Base-by-base conservation (phyloP, 2,329 filamentous ascomycete species). In the Neopestalotiopsis clavispora region DNA sequence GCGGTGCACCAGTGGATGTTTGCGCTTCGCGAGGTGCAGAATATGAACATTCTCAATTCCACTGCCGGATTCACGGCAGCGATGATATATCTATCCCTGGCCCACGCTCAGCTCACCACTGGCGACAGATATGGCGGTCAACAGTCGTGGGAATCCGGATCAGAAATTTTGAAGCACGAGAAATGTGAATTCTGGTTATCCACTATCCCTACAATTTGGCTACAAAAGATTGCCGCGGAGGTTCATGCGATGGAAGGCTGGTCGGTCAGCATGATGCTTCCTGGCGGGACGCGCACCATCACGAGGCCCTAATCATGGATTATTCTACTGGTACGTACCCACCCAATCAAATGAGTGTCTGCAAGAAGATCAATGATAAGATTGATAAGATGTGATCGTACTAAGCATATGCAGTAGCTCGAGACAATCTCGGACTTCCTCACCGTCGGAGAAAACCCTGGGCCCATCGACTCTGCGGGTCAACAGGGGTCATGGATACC, bases 211-310 rank as follows among this genome's bases (percentile, higher is more conserved):
- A 80, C 76, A 0, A 65, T 65, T 0, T 80, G 78, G 78, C 32
- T 80, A 10, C 70, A 68, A 1, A 73, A 71, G 64, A 72, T 80
- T 49, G 75, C 73, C 10, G 67, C 62, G 0, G 72, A 72, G 7
- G 74, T 78, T 2, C 72, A 78, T 30, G 64, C 56, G 32, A 32
- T 60, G 0, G 72, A 75, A 28, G 75, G 75, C 0, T 80, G 78
- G 78, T 72, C 74, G 0, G 72, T 80, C n/a, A 71, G 76, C 0
- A 77, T 79, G 42, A 79, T 78, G 74, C 67, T 78, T n/a, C 78
- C 78, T 0, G 74, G 74, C 0, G 77, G 76, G 0, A 28, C 20
- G 45, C 45, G n/a, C 45, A 52, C 45, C 45, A 3, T 23, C 20
- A 12, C 45, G 45, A 52, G 45, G 45, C 45, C 45, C 5, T 52